Base-by-base conservation (phyloP, 345 rosid genomes). In the Syzygium jambos region DNA sequence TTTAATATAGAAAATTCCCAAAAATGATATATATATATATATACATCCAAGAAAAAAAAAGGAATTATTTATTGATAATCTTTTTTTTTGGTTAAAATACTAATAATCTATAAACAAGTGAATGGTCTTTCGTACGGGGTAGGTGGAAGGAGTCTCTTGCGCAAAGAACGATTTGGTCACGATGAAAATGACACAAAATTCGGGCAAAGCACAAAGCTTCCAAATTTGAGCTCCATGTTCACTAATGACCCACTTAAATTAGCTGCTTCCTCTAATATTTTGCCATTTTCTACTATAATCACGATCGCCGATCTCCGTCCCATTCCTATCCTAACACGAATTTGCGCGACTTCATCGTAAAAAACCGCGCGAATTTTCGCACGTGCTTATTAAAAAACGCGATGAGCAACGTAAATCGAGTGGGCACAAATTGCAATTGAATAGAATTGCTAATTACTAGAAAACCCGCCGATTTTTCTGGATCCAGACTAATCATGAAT, bases 361-460 rank as follows among this genome's bases (percentile, higher is more conserved):
- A 21, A 43, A 6, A 54, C 2, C 25, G 6, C 3, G 43, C 15
- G 38, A 65, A 65, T 65, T 30, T 30, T 27, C 3, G 19, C 29
- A 65, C 17, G 12, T n/a, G 14, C 38, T 29, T 13, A 61, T 29
- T 15, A 43, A n/a, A 15, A 13, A 61, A 13, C 9, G 13, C 34
- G 13, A n/a, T 61, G n/a, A 61, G 30, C 2, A 61, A 0, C 29
- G 0, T n/a, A 13, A 61, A n/a, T 61, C n/a, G 0, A 59, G 0
- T 2, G 1, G 30, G 7, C 25, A 11, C 46, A 57, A 0, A 57
- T 9, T 10, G 14, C 63, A 10, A 10, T 57, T 11, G 27, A 25
- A 57, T 57, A 57, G 27, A 11, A 57, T 4, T 2, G 30, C 65
- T 57, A 57, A 57, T 1, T 57, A 25, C 65, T 57, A 57, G 15